phyloP scores from a whole-genome alignment of 305 asterid genomes.

The Solanum hybrid region DNA sequence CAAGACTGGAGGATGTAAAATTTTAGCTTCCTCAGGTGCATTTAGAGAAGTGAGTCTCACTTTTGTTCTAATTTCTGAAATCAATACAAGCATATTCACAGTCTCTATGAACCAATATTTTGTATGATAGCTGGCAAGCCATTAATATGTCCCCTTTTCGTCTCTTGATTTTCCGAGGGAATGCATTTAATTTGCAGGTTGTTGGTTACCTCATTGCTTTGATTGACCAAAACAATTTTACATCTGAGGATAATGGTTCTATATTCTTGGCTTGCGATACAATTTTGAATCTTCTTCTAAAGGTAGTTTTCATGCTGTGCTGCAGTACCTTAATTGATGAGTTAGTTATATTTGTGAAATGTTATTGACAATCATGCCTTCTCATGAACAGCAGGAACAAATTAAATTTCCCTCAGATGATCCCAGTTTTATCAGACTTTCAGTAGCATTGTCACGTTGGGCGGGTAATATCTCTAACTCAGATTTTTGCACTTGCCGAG shows the following conservation, averaged over 20 bases:
- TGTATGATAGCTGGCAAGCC: neutral
- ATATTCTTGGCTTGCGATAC: slow-evolving; percentile 85
- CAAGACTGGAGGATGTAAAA: slow-evolving; percentile 52
- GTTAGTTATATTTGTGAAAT: slow-evolving; percentile 2
- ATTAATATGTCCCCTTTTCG: neutral
- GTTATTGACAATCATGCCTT: slow-evolving; percentile 6
- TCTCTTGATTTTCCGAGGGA: neutral
- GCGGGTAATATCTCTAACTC: slow-evolving; percentile 33
- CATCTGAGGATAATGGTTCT: slow-evolving; percentile 34
- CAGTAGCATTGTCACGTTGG: slow-evolving; percentile 57
- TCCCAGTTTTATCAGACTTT: slow-evolving; percentile 42
- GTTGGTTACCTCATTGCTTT: slow-evolving; percentile 38
- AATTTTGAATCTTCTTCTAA: slow-evolving; percentile 60
- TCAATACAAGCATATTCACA: neutral
- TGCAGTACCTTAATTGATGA: neutral
- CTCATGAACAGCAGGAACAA: slow-evolving; percentile 34
- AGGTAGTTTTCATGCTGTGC: slow-evolving; percentile 29
- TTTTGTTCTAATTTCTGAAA: neutral
- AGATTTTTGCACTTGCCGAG: slow-evolving; percentile 1
- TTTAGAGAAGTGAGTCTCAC: slow-evolving; percentile 43
- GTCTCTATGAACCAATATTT: neutral
- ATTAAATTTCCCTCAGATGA: slow-evolving; percentile 24
- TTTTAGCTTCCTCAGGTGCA: slow-evolving; percentile 55
- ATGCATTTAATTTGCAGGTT: slow-evolving; percentile 39
- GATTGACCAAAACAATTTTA: slow-evolving; percentile 30